Conservation (phyloP, 306 rosid species). For the Vigna angularis region DNA sequence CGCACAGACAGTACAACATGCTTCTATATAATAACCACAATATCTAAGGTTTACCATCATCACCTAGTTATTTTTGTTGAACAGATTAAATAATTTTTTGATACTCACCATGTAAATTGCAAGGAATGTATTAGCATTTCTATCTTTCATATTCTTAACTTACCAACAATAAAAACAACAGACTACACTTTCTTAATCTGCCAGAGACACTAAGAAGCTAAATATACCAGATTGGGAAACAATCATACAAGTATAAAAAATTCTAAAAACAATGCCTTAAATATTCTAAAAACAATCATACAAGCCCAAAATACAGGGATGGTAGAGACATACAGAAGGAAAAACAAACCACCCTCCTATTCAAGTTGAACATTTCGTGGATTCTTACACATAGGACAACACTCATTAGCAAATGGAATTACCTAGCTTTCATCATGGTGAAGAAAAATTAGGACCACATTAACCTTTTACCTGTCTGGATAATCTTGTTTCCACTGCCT, state of each 20-base stretch:
- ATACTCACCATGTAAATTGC: not conserved
- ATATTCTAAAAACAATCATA: too few relatives aligned
- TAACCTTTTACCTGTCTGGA: constrained; percentile 63
- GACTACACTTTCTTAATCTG: not conserved
- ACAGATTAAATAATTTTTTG: not conserved
- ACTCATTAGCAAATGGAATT: not conserved
- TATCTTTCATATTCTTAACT: not conserved
- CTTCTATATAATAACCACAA: not conserved
- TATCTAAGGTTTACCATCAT: not conserved
- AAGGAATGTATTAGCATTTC: not conserved
- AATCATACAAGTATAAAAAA: not conserved
- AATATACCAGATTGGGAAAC: not conserved
- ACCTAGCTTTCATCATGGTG: not conserved
- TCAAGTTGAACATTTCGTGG: not conserved
- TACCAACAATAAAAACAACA: not conserved
- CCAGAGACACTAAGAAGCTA: not conserved
- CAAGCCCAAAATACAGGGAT: too few relatives aligned
- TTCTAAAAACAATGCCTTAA: not conserved
- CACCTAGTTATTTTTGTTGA: constrained; percentile 3
- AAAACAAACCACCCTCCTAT: not conserved
- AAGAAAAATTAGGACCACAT: too few relatives aligned
- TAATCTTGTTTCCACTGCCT: constrained; percentile 68
- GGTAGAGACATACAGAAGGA: not conserved
- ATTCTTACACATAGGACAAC: not conserved
- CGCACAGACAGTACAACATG: not conserved